phyloP scores from a whole-genome alignment of 768 basidiomycete genomes.

The Agrocybe pediades region DNA sequence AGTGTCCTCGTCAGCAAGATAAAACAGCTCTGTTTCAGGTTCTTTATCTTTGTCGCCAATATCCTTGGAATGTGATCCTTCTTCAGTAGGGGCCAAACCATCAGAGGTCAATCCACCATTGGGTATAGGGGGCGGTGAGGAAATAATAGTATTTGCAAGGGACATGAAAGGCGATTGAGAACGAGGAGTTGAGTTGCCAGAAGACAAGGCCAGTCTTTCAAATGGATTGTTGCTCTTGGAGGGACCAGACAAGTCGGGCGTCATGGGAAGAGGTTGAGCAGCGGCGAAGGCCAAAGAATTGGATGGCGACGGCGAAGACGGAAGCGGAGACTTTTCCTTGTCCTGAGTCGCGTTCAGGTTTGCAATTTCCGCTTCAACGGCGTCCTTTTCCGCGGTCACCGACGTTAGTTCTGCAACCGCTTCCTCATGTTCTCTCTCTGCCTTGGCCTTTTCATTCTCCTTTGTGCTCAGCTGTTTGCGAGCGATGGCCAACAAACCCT shows the following conservation, averaged over 20 bases:
- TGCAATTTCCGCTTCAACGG: slow-evolving; percentile 53
- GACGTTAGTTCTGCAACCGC: slow-evolving; percentile 55
- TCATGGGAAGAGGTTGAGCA: slow-evolving; percentile 69
- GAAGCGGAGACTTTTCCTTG: slow-evolving; percentile 15
- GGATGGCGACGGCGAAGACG: slow-evolving; percentile 38
- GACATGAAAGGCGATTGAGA: slow-evolving; percentile 65
- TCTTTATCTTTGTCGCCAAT: not conserved
- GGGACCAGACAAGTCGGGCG: slow-evolving; percentile 62
- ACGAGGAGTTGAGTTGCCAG: slow-evolving; percentile 42
- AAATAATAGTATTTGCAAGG: slow-evolving; percentile 30
- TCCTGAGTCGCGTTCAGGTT: slow-evolving; percentile 19
- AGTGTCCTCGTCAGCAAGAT: slow-evolving; percentile 10
- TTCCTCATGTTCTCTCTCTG: slow-evolving; percentile 72
- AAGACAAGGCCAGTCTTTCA: slow-evolving; percentile 62
- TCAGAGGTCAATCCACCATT: not conserved
- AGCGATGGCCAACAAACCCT: slow-evolving; percentile 91
- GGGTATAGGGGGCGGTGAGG: slow-evolving; percentile 17
- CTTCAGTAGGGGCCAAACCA: not conserved
- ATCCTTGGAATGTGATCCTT: slow-evolving; percentile 7
- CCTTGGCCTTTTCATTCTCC: slow-evolving; percentile 74
- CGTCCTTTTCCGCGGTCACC: slow-evolving; percentile 56
- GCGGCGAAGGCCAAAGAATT: slow-evolving; percentile 63
- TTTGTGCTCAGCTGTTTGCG: slow-evolving; percentile 90
- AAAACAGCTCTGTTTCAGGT: slow-evolving; percentile 13
- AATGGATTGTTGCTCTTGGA: slow-evolving; percentile 92